Evolutionary conservation across 805 yeast genomes (phyloP), one percentile per base, ranked within the genome.

Genomic region (Lachancea mirantina): DNA sequence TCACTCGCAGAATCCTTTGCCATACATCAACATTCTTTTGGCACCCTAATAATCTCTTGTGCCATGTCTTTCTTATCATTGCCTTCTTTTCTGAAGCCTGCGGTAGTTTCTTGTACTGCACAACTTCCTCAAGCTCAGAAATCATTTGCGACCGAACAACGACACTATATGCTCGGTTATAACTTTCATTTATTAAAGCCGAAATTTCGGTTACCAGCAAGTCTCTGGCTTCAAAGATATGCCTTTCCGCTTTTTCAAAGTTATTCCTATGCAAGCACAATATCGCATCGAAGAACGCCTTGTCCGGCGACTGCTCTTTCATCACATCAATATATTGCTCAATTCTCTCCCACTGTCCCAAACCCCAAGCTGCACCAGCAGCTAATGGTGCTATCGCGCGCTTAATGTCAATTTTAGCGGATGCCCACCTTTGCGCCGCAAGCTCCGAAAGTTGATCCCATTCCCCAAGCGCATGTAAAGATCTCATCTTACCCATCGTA

Each of bases 311-410:
- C 40, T 85, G 95, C 2, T 75, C 65, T 45, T 84, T 84, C 94
- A 92, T 87, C 2, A 83, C 95, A 43, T 76, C 66, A 35, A 89
- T 88, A 47, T 87, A 92, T 6, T 82, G 74, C 49, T 84, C 96
- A 87, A 94, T 88, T 47, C 84, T 70, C 44, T 87, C 96, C 98
- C 98, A 94, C 51, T 84, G 92, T 2, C 89, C 89, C 25, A 94
- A 65, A 10, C 97, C 96, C 98, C 98, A 92, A 1, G 97, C 85
- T 1, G 98, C 96, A 2, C 97, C 96, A 0, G 98, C 98, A 0
- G 97, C 98, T 34, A 94, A 63, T 1, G 98, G 97, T 2, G 98
- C 98, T 46, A 92, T 87, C 5, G 79, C 74, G 35, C 95, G 67
- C 45, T 78, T 73, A 23, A 76, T 74, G 11, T 85, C 95, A 18